Evolutionary conservation across 1,284 basidiomycete species (phyloP), one percentile per base, ranked within the genome.

Genomic region (Fomitiporia mediterranea): DNA sequence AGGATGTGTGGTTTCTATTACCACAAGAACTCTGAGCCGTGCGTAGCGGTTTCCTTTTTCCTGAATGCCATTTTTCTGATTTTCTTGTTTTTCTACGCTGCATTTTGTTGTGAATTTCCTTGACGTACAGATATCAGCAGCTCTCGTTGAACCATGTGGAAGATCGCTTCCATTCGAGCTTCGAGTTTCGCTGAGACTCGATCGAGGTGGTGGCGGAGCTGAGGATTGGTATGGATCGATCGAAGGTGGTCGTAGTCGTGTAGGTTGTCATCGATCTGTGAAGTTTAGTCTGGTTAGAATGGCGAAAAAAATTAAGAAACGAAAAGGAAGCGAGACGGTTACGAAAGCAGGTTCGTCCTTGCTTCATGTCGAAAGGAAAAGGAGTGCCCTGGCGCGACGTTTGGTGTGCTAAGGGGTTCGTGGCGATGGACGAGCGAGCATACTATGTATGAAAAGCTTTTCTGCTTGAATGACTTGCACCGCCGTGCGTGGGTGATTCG

Each of bases 1-100:
- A 84, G 81, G 43, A 93, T 94, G 88, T 86, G 81, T 61, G 91
- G 91, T 25, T 96, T 92, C 72, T 98, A 97, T 73, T 97, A 91
- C 73, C 94, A 97, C 73, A 87, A 89, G 74, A 89, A 90, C 65
- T 90, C 86, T 54, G 89, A 92, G 65, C 89, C 89, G 83, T 92
- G 67, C 72, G 86, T 82, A 23, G 11, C 39, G 27, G 46, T 49
- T 42, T 13, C n/a, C 28, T 19, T 25, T 19, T 30, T 42, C 28
- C 11, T 17, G 7, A 30, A 15, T 15, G 1, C 15, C 23, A 43
- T 7, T 8, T 51, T 27, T 40, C 15, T 46, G 23, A n/a, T 37
- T 48, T 38, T 39, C 15, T 11, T 52, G 30, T 38, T 3, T 50
- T 28, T n/a, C 25, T 23, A 17, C 19, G 39, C 61, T n/a, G 53